These are phyloP conservation scores for Balamuthia mandrillaris DNA, from an alignment of 208 protist genomes.

Conservation along the genomic window DNA sequence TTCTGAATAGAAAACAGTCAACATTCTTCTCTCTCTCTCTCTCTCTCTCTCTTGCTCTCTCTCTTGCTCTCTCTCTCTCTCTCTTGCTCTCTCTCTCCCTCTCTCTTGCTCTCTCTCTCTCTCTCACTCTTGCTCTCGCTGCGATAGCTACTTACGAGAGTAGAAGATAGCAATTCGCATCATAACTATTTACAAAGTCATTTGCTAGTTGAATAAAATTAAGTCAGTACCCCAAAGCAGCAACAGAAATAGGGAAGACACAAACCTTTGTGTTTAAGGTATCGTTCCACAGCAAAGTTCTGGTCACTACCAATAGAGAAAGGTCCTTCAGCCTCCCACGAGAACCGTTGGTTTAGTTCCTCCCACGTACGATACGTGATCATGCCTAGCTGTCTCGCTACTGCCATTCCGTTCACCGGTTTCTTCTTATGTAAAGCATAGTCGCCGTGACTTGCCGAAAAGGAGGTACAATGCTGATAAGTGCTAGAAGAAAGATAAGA, in stretches of 20 bases:
- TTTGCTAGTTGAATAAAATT: neutral
- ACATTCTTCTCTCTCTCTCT: too few relatives aligned
- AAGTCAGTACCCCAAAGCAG: neutral
- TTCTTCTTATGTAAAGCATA: neutral
- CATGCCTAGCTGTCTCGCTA: slow-evolving; percentile 25
- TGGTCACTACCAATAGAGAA: slow-evolving; percentile 8
- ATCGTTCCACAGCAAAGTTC: slow-evolving; percentile 23
- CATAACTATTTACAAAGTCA: slow-evolving; percentile 15
- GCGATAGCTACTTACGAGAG: slow-evolving; percentile 27
- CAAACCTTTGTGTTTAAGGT: neutral
- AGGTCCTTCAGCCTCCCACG: neutral
- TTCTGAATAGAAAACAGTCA: neutral
- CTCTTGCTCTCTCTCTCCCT: too few relatives aligned
- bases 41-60: too few relatives aligned
- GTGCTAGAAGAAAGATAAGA: too few relatives aligned
- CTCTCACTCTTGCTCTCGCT: too few relatives aligned
- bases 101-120: too few relatives aligned
- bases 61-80: too few relatives aligned
- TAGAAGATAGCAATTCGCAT: slow-evolving; percentile 28
- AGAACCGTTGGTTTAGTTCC: slow-evolving; percentile 27
- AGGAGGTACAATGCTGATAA: neutral
- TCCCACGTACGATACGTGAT: slow-evolving; percentile 27
- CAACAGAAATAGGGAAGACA: neutral
- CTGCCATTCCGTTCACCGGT: slow-evolving; percentile 20
- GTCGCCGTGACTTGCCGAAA: neutral